These are phyloP conservation scores for Cyclospora cayetanensis DNA, from an alignment of 169 alveolate genomes.

Conservation along the genomic window DNA sequence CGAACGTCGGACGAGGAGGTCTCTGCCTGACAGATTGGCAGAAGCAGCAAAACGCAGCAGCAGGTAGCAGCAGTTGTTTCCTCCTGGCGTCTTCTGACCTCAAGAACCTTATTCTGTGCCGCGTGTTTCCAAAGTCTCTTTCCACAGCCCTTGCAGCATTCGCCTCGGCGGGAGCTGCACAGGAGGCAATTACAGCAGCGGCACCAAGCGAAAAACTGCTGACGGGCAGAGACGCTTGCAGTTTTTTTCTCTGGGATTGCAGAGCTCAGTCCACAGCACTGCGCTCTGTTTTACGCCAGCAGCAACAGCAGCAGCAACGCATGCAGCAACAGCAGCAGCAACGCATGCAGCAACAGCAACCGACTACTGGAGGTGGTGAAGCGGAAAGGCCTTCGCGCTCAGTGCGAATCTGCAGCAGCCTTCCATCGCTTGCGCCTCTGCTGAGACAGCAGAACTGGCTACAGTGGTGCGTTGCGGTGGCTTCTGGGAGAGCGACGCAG, in stretches of 20 bases:
- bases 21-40: conserved; percentile 45
- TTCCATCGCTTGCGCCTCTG: neutral
- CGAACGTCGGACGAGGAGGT: neutral
- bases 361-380: too few relatives aligned
- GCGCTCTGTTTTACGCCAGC: neutral
- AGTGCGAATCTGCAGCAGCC: too few relatives aligned
- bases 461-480: conserved; percentile 52
- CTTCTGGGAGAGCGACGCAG: conserved; percentile 53
- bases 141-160: conserved; percentile 35
- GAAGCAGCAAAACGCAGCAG: conserved; percentile 55
- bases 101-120: neutral
- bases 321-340: conserved; percentile 42
- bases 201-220: neutral
- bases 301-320: conserved; percentile 1
- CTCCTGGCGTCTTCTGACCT: neutral
- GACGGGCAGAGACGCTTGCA: neutral
- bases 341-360: too few relatives aligned
- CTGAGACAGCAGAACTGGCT: conserved; percentile 62
- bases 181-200: neutral
- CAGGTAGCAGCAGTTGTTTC: conserved; percentile 62
- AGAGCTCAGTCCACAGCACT: neutral
- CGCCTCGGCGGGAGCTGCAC: neutral
- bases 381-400: too few relatives aligned
- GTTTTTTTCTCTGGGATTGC: conserved; percentile 38
- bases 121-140: neutral